A percentile compares a stretch with the other conserved stretches of the same genome.
These are phyloP conservation scores for Colletotrichum horii DNA, from an alignment of 2,329 filamentous ascomycete species.

Conservation along the genomic window DNA sequence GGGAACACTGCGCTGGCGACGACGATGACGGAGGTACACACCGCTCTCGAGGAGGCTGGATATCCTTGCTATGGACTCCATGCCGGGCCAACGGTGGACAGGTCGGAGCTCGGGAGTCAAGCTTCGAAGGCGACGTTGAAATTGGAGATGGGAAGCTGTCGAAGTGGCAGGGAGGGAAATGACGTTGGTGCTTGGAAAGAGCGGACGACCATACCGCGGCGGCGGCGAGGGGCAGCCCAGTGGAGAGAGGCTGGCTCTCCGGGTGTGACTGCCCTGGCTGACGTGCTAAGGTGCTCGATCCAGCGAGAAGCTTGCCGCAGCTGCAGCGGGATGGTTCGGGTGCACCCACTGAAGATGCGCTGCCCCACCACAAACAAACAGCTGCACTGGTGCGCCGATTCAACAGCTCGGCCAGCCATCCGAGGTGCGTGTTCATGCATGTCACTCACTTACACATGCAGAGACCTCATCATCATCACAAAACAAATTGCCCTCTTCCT, in stretches of 20 bases:
- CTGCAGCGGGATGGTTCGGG: not conserved
- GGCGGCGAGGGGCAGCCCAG: not conserved
- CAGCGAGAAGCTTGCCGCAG: not conserved
- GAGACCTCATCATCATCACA: not conserved
- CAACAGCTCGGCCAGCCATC: not conserved
- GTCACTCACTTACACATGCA: not conserved
- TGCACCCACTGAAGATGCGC: not conserved
- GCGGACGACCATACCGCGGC: not conserved
- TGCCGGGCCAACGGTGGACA: conserved; percentile 39
- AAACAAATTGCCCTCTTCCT: not conserved
- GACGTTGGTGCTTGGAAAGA: conserved; percentile 21
- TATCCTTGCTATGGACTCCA: conserved; percentile 97
- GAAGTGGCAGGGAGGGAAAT: conserved; percentile 20
- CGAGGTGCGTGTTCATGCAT: not conserved
- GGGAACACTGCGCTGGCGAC: not conserved
- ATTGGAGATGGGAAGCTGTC: not conserved
- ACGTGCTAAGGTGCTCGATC: not conserved
- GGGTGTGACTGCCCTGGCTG: not conserved
- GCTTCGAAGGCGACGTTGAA: not conserved
- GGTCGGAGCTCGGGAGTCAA: not conserved
- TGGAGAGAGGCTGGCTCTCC: not conserved
- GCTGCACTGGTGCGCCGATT: not conserved
- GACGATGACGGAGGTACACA: conserved; percentile 46
- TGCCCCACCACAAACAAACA: not conserved
- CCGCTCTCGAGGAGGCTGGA: conserved; percentile 94